Percentiles rank a stretch among this genome's conserved stretches.
Evolutionary conservation across 306 rosid species (phyloP).

Genomic region (Vachellia collinsii): DNA sequence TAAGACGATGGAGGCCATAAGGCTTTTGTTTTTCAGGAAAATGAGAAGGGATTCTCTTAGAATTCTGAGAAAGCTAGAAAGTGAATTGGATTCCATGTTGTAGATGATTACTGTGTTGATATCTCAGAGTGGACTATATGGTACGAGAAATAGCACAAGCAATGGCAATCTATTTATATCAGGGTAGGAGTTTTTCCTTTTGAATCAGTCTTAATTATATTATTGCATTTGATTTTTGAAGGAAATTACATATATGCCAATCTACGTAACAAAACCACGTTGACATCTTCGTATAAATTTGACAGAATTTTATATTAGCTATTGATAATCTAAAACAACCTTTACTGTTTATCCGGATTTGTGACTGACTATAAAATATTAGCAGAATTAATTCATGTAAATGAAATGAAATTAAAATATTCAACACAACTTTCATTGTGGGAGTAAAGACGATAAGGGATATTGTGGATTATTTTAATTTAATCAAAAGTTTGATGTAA

Average conservation of each 20-base stretch:
- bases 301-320: too few relatives aligned
- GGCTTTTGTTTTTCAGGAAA: slow-evolving; percentile 27
- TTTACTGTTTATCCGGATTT: too few relatives aligned
- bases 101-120: neutral
- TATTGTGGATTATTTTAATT: neutral
- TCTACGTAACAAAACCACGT: neutral
- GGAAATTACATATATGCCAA: neutral
- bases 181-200: neutral
- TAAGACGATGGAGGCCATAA: slow-evolving; percentile 15
- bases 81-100: slow-evolving; percentile 13
- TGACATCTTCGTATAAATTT: too few relatives aligned
- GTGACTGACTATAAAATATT: too few relatives aligned
- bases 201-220: neutral
- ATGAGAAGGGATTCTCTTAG: slow-evolving; percentile 25
- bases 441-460: neutral
- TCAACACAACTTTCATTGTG: neutral
- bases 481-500: neutral
- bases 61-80: slow-evolving; percentile 12
- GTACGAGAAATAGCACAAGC: neutral
- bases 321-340: too few relatives aligned
- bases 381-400: too few relatives aligned
- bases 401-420: too few relatives aligned
- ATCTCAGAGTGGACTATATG: neutral
- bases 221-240: neutral
- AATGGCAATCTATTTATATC: neutral